Base-by-base conservation (phyloP, 257 asterid species). In the Solanum appendiculatum region DNA sequence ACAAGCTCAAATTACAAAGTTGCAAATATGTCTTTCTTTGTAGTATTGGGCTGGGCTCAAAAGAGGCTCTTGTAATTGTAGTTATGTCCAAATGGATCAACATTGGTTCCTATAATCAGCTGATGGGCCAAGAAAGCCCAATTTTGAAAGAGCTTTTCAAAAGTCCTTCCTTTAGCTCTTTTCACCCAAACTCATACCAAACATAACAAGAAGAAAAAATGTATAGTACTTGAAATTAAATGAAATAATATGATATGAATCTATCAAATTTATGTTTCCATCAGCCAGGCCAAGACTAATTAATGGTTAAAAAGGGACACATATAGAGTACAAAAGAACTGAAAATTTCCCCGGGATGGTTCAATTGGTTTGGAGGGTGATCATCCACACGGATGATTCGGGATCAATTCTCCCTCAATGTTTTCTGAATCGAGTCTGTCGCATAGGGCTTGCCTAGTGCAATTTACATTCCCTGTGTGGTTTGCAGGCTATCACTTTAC, bases 361-460 rank as follows among this genome's bases (percentile, higher is more conserved):
- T 51, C 60, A 51, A 51, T 51, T 16, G 23, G 1, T 51, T 16
- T 51, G 60, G 60, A 51, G 21, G 42, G 9, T 51, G 2, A 23
- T 18, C 4, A 51, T 51, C 60, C 9, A 51, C 9, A n/a, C n/a
- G n/a, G n/a, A n/a, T n/a, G n/a, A n/a, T n/a, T n/a, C n/a, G n/a
- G n/a, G n/a, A n/a, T n/a, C n/a, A n/a, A n/a, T n/a, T n/a, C n/a
- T n/a, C n/a, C 5, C 0, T 46, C 54, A 46, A 46, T 51, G 3
- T 20, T 51, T 51, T 51, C 0, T 48, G 0, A 48, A 21, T 15
- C 7, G 2, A 48, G 0, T 5, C 0, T 16, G 23, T 51, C 0
- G 3, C 9, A 51, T 16, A 51, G 60, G 1, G 2, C n/a, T 51
- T 16, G 2, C 0, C n/a, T 51, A 51, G n/a, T 16, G 9, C 16